Evolutionary conservation across 2,329 filamentous ascomycete species (phyloP), one percentile per base, ranked within the genome.

Genomic region (Neonectria ditissima): DNA sequence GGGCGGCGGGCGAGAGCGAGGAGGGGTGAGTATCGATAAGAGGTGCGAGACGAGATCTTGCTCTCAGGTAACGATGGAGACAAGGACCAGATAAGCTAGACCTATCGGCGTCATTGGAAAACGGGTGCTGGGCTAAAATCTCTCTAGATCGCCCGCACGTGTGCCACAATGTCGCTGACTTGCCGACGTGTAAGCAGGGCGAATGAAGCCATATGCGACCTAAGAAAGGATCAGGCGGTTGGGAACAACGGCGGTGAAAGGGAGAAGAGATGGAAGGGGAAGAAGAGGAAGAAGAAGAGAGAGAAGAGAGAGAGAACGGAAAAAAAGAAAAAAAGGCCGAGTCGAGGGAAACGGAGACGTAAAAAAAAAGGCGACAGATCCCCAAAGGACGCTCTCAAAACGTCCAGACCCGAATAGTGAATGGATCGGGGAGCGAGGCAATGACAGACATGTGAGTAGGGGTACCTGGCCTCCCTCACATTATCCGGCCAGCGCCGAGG

Each of bases 51-150:
- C 44, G 39, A 57, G 53, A 59, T 65, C 60, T 66, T 20, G 51
- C 59, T 64, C 66, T 85, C 72, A 85, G 76, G 84, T 85, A 77
- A 85, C 78, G 76, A 86, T 81, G 67, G 83, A 82, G 76, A 78
- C 80, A 70, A 85, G 80, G 76, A 85, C 80, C 73, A 87, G 84
- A 86, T 86, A 86, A 84, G 84, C 80, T 77, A 81, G 59, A 79
- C 81, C 85, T 85, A 84, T 86, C 81, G 79, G 80, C 80, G 84
- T 86, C 85, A 87, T 87, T 83, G 80, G 66, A 62, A 59, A 66
- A 66, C 43, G 48, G 62, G 32, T 59, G 51, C 50, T 60, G 63
- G 50, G 47, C 53, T 58, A 60, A 63, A 55, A 65, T 57, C 41
- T 59, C 60, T 51, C 64, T 63, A 54, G 45, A 64, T 64, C 66